Base-by-base conservation (phyloP, 352 stramenopile species). In the Phytophthora colocasiae region DNA sequence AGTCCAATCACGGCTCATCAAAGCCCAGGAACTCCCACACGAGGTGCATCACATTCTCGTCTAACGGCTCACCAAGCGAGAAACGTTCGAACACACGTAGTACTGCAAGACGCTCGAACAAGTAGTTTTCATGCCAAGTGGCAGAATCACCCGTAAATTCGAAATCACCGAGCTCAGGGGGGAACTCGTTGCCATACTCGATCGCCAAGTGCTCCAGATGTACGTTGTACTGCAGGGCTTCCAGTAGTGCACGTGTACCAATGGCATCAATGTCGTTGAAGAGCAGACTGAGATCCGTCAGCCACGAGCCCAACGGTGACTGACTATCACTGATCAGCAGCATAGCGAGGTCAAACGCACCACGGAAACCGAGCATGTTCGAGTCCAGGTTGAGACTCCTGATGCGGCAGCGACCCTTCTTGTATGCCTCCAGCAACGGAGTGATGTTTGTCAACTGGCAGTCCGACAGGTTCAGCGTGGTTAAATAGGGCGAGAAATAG, bases 261-360 rank as follows among this genome's bases (percentile, higher is more conserved):
- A 83, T 85, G 17, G 74, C 74, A 39, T 85, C 77, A 19, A 85
- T 81, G 54, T 82, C 66, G 56, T 85, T 85, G 51, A 85, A 85
- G n/a, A 85, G 57, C 34, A 85, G 43, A 19, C 75, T 85, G 8
- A 85, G 69, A 12, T 75, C 72, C 17, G 72, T 80, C 14, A 85
- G 66, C 64, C 69, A 81, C 27, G 72, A 72, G 31, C 56, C 71
- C 15, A 75, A 57, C 12, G 69, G 62, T 27, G 73, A 69, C 60
- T 85, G 66, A 44, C 70, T 78, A 52, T 85, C 73, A 46, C 75
- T 81, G 66, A 85, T 85, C 34, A 85, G 60, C 49, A 85, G 56
- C 77, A 85, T 83, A n/a, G 77, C 77, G 24, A 85, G 69, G 53
- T 85, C 77, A 59, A 85, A 83, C 3, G 77, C 74, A n/a, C 77